Conservation (phyloP, 352 stramenopile genomes). For the Globisporangium sylvaticum region DNA sequence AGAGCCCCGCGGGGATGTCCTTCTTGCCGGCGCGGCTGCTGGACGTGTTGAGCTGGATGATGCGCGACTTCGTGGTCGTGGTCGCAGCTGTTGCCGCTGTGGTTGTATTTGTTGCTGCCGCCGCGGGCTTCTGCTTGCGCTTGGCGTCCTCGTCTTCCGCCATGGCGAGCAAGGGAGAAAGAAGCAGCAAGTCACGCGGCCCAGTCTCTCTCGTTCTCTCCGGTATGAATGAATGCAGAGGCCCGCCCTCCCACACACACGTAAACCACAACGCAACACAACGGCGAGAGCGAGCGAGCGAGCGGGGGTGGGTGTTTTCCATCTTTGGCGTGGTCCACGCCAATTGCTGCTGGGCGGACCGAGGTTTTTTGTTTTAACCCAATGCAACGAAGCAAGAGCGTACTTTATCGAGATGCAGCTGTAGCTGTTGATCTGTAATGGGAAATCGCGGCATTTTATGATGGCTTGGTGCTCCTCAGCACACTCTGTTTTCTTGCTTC, state of each 20-base stretch:
- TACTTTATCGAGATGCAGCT: not conserved
- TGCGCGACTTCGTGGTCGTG: slow-evolving; percentile 28
- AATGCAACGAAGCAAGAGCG: not conserved
- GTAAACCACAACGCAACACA: slow-evolving; percentile 3
- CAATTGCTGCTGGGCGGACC: not conserved
- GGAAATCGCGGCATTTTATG: too few relatives aligned
- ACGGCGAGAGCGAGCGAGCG: not conserved
- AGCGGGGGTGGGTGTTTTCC: not conserved
- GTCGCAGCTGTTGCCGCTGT: not conserved
- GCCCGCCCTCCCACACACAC: not conserved
- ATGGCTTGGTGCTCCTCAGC: too few relatives aligned
- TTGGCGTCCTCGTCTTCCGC: slow-evolving; percentile 11
- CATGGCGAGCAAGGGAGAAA: slow-evolving; percentile 12
- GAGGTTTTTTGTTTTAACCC: not conserved
- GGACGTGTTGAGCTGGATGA: slow-evolving; percentile 32
- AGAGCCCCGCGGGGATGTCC: slow-evolving; percentile 17
- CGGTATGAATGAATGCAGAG: not conserved
- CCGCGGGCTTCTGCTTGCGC: slow-evolving; percentile 3
- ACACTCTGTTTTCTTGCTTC: too few relatives aligned
- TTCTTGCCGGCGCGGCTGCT: slow-evolving; percentile 19
- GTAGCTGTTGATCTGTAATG: not conserved
- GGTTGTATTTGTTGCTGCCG: not conserved
- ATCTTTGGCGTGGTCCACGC: not conserved
- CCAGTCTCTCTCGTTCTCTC: slow-evolving; percentile 5
- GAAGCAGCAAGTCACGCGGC: too few relatives aligned